Evolutionary conservation across 2,329 filamentous ascomycete species (phyloP).

Genomic region (Westerdykella sp.): DNA sequence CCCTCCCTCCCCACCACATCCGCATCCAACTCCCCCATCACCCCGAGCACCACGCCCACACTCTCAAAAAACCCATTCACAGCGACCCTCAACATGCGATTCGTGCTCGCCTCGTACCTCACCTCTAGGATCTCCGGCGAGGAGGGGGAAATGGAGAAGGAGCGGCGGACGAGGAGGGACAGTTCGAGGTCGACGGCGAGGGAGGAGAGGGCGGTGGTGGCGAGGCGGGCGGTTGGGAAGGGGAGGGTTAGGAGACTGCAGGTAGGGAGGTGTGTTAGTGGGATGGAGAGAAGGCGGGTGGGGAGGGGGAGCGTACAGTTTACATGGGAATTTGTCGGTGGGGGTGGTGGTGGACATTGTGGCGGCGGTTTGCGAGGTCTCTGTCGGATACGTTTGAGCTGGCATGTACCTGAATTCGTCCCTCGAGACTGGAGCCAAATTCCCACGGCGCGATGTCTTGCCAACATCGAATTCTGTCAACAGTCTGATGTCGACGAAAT

Average conservation of each 20-base stretch:
- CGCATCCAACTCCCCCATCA: slow-evolving; percentile 84
- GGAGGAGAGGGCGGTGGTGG: slow-evolving; percentile 65
- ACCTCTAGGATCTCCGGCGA: slow-evolving; percentile 55
- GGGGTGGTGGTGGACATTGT: too few species aligned
- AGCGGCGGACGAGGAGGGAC: slow-evolving; percentile 71
- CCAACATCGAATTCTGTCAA: background rate
- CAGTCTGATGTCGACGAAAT: background rate
- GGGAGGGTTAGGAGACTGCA: slow-evolving; percentile 67
- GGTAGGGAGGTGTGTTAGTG: background rate
- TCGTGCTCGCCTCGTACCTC: slow-evolving; percentile 81
- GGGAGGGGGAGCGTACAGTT: slow-evolving; percentile 25
- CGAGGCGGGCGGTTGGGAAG: slow-evolving; percentile 73
- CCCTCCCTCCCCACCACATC: slow-evolving; percentile 60
- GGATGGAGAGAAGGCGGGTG: background rate
- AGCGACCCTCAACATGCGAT: slow-evolving; percentile 91
- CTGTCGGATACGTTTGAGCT: too few species aligned
- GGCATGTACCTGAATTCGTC: background rate
- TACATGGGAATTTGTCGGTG: slow-evolving; percentile 34
- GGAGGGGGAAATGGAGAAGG: slow-evolving; percentile 51
- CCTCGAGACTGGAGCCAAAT: background rate
- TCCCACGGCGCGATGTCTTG: too few species aligned
- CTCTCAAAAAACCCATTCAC: slow-evolving; percentile 97
- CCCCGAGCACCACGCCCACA: slow-evolving; percentile 72
- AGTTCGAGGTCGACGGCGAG: slow-evolving; percentile 84
- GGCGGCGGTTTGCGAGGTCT: background rate